Percentiles rank a stretch among this genome's conserved stretches.
phyloP scores from a whole-genome alignment of 352 stramenopile species.

The Pythium graminicola region DNA sequence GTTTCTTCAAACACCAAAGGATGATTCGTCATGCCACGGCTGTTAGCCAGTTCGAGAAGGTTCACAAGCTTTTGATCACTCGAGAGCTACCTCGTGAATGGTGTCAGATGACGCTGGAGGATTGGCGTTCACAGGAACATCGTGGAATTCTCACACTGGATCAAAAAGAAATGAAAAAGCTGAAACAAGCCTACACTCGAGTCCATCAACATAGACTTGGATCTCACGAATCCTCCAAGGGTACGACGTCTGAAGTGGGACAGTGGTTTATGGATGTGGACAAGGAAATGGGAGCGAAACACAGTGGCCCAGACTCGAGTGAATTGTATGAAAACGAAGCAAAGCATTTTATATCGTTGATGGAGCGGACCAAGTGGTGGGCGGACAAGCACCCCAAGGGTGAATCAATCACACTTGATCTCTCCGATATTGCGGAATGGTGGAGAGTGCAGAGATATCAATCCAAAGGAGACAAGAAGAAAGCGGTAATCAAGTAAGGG shows the following conservation, averaged over 20 bases:
- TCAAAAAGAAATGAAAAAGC: conserved; percentile 26
- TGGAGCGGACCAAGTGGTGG: conserved; percentile 18
- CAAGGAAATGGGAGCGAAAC: conserved; percentile 15
- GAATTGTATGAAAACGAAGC: conserved; percentile 8
- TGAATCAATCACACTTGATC: conserved; percentile 11
- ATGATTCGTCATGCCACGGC: conserved; percentile 19
- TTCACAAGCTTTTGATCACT: neutral
- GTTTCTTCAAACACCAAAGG: conserved; percentile 41
- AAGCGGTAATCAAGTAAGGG: neutral
- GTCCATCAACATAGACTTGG: neutral
- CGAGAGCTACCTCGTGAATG: conserved; percentile 27
- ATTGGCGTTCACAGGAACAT: conserved; percentile 33
- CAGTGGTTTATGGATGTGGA: conserved; percentile 11
- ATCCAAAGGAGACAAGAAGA: neutral
- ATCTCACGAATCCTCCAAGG: neutral
- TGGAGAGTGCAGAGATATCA: conserved; percentile 26
- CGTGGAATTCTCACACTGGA: conserved; percentile 45
- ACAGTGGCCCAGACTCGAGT: neutral
- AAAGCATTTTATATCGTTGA: conserved; percentile 4
- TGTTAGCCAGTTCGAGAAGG: neutral
- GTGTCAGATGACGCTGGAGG: conserved; percentile 49
- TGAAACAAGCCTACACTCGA: conserved; percentile 9
- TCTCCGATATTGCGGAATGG: conserved; percentile 47
- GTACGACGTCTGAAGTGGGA: neutral
- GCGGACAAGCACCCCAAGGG: conserved; percentile 10